These are phyloP conservation scores for Helotiales sp. DNA, from an alignment of 2,329 filamentous ascomycete genomes.

Conservation along the genomic window DNA sequence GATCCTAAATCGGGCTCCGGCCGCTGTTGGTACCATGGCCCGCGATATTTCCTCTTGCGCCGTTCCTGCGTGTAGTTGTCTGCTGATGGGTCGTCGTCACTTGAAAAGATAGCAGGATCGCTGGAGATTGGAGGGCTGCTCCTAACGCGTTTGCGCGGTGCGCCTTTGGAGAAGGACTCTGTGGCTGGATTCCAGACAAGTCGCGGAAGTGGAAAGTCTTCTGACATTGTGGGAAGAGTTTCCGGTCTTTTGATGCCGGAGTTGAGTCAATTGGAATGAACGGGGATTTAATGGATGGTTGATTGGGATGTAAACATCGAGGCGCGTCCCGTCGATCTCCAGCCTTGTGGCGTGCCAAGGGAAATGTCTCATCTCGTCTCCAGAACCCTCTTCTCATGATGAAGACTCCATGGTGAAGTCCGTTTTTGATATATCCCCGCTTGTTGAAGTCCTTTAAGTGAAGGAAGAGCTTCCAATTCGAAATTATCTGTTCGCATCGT, in stretches of 20 bases:
- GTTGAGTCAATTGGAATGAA: background rate
- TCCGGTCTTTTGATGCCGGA: background rate
- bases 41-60: constrained; percentile 66
- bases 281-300: background rate
- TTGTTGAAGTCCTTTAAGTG: too few relatives aligned
- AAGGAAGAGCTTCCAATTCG: too few relatives aligned
- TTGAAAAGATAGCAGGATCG: constrained; percentile 73
- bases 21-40: constrained; percentile 70
- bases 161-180: constrained; percentile 27
- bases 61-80: constrained; percentile 66
- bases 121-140: constrained; percentile 58
- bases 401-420: too few relatives aligned
- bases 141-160: constrained; percentile 49
- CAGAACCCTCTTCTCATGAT: background rate
- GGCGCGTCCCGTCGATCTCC: background rate
- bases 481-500: too few relatives aligned
- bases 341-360: constrained; percentile 5
- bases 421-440: too few relatives aligned
- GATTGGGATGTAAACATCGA: constrained; percentile 10
- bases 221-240: constrained; percentile 24
- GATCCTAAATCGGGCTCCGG: constrained; percentile 43
- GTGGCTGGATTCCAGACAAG: constrained; percentile 30
- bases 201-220: constrained; percentile 31
- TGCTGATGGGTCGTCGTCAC: constrained; percentile 70
- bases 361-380: background rate